Evolutionary conservation across 192 early-diverging fungal species (phyloP).

Genomic region (Entophlyctis luteolus): DNA sequence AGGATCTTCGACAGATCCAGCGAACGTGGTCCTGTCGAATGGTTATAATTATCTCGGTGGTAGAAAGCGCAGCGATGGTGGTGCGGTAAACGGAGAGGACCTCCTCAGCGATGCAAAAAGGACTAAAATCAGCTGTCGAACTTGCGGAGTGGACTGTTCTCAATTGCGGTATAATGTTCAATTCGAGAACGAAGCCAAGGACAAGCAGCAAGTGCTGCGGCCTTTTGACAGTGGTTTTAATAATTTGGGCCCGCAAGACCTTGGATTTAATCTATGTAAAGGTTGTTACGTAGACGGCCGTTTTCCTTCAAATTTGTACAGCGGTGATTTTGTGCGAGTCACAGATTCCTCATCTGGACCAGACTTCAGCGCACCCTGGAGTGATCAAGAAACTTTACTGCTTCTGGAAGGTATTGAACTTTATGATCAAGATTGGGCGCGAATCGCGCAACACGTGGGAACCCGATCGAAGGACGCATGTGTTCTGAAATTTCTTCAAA

Average conservation of each 20-base stretch:
- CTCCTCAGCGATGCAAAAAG: conserved; percentile 14
- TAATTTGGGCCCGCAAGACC: conserved; percentile 27
- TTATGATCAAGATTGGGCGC: conserved; percentile 91
- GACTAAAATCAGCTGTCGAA: conserved; percentile 60
- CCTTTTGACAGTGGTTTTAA: neutral
- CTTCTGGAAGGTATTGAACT: conserved; percentile 91
- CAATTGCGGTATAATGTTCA: conserved; percentile 82
- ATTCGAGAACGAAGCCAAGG: conserved; percentile 66
- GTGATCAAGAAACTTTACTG: conserved; percentile 77
- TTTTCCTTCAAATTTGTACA: conserved; percentile 76
- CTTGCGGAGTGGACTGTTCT: conserved; percentile 84
- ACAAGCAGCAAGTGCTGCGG: neutral
- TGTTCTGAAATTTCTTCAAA: conserved; percentile 76
- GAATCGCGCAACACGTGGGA: conserved; percentile 87
- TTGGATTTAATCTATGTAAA: conserved; percentile 65
- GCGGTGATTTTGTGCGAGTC: conserved; percentile 79
- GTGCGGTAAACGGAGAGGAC: neutral
- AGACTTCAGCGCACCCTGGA: conserved; percentile 54
- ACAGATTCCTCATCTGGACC: conserved; percentile 25
- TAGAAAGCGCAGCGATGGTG: conserved; percentile 8
- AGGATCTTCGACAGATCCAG: conserved; percentile 18
- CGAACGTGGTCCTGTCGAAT: conserved; percentile 19
- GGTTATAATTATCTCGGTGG: conserved; percentile 20
- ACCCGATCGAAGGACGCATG: conserved; percentile 88
- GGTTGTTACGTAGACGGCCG: conserved; percentile 83